Conservation (phyloP, 768 basidiomycete species). For the Galerina marginata region DNA sequence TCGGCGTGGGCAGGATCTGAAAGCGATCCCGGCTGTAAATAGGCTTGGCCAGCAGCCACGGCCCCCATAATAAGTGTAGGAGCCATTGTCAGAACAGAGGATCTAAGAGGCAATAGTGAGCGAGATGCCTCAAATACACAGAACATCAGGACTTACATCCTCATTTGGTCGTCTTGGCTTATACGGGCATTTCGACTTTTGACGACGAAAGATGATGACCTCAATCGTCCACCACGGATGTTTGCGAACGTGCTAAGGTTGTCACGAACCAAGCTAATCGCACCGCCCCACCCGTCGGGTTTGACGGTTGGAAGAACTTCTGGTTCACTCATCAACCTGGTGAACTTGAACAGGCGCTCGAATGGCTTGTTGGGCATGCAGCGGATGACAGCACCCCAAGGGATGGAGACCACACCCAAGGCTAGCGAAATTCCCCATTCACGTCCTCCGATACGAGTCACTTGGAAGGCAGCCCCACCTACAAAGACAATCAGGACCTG, state of each 20-base stretch:
- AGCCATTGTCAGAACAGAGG: constrained; percentile 55
- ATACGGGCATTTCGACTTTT: constrained; percentile 74
- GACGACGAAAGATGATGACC: constrained; percentile 83
- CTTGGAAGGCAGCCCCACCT: constrained; percentile 91
- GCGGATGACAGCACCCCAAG: constrained; percentile 84
- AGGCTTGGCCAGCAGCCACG: constrained; percentile 73
- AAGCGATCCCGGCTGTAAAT: constrained; percentile 58
- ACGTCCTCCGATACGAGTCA: constrained; percentile 73
- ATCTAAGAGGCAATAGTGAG: constrained; percentile 27
- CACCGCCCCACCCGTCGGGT: constrained; percentile 77
- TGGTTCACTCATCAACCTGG: constrained; percentile 67
- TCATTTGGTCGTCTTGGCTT: constrained; percentile 55
- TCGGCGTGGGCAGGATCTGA: constrained; percentile 79
- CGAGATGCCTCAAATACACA: neutral
- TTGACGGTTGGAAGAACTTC: constrained; percentile 68
- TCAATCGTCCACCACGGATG: constrained; percentile 87
- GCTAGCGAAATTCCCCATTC: constrained; percentile 96
- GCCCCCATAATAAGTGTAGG: constrained; percentile 50
- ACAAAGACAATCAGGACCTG: constrained; percentile 92
- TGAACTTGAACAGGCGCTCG: constrained; percentile 53
- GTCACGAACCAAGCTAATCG: constrained; percentile 83
- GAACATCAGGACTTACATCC: constrained; percentile 38
- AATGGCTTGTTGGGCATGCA: constrained; percentile 81
- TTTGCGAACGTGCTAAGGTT: constrained; percentile 84
- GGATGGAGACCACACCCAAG: constrained; percentile 86